phyloP scores from a whole-genome alignment of 345 rosid species.

The Noccaea bulbosa region DNA sequence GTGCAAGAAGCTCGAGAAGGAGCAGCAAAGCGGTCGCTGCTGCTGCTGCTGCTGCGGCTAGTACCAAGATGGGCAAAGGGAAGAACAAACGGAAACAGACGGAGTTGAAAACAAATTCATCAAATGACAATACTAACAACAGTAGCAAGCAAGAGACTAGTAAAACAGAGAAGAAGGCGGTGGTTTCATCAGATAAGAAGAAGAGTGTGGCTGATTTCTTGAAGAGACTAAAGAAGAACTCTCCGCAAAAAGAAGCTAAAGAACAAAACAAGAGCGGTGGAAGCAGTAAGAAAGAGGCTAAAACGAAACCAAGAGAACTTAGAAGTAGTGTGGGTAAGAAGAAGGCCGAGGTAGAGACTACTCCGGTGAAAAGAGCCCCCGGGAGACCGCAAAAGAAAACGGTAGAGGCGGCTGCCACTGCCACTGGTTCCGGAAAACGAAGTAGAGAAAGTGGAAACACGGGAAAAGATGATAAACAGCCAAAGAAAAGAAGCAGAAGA shows the following conservation, averaged over 20 bases:
- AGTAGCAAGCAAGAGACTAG: constrained; percentile 39
- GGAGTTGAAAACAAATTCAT: constrained; percentile 30
- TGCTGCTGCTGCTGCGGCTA: constrained; percentile 19
- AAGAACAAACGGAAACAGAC: constrained; percentile 46
- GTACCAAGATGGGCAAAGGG: constrained; percentile 29
- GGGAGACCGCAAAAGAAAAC: constrained; percentile 64
- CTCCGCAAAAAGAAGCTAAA: constrained; percentile 47
- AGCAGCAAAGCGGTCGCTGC: constrained; percentile 44
- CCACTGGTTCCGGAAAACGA: constrained; percentile 51
- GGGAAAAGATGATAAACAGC: constrained; percentile 49
- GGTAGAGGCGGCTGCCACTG: constrained; percentile 31
- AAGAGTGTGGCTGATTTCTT: constrained; percentile 71
- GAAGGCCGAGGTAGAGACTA: constrained; percentile 48
- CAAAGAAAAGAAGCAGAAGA: constrained; percentile 47
- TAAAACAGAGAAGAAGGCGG: constrained; percentile 46
- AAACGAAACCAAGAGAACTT: constrained; percentile 51
- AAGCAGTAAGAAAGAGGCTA: constrained; percentile 44
- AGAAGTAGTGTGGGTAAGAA: constrained; percentile 44
- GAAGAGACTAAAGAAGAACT: constrained; percentile 64
- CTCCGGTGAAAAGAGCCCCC: constrained; percentile 44
- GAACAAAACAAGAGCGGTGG: constrained; percentile 42
- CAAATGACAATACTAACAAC: constrained; percentile 27
- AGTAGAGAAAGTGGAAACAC: constrained; percentile 48
- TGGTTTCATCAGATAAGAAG: constrained; percentile 54
- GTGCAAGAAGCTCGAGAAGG: constrained; percentile 67